Evolutionary conservation across 2,329 filamentous ascomycete species (phyloP).

Genomic region (Orbilia quercus): DNA sequence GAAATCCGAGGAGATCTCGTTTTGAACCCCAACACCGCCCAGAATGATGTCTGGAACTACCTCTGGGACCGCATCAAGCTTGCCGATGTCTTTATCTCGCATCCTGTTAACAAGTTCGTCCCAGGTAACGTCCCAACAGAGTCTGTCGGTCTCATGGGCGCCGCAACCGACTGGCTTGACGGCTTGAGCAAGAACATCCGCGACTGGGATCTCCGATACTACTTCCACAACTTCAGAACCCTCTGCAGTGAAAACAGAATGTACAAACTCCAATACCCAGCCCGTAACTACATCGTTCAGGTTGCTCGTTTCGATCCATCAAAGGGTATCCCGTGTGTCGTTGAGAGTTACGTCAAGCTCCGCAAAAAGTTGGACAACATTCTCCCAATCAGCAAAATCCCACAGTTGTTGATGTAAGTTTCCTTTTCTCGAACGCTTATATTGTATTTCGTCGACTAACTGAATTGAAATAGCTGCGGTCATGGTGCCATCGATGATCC

Average conservation of each 20-base stretch:
- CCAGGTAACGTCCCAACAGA: conserved; percentile 74
- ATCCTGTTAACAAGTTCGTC: conserved; percentile 81
- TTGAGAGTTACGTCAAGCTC: conserved; percentile 80
- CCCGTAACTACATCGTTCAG: conserved; percentile 78
- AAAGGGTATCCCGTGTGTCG: conserved; percentile 82
- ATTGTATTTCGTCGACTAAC: not conserved
- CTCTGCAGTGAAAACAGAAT: conserved; percentile 72
- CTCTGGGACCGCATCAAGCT: conserved; percentile 77
- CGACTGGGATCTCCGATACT: conserved; percentile 77
- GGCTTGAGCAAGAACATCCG: conserved; percentile 81
- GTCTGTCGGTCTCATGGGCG: conserved; percentile 79
- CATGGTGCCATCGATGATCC: conserved; percentile 85
- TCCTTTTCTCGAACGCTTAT: not conserved
- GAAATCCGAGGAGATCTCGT: conserved; percentile 81
- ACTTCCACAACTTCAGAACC: conserved; percentile 77
- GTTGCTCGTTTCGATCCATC: conserved; percentile 85
- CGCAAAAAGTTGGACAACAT: conserved; percentile 71
- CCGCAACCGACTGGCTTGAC: conserved; percentile 85
- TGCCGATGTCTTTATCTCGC: conserved; percentile 83
- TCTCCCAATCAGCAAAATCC: conserved; percentile 67
- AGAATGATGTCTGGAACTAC: conserved; percentile 79
- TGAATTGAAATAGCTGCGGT: conserved; percentile 67
- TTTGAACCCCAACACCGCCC: conserved; percentile 72
- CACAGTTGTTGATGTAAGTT: conserved; percentile 76
- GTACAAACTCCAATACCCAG: conserved; percentile 70